Evolutionary conservation across 805 yeast genomes (phyloP).

Genomic region (Candida xyloterini): DNA sequence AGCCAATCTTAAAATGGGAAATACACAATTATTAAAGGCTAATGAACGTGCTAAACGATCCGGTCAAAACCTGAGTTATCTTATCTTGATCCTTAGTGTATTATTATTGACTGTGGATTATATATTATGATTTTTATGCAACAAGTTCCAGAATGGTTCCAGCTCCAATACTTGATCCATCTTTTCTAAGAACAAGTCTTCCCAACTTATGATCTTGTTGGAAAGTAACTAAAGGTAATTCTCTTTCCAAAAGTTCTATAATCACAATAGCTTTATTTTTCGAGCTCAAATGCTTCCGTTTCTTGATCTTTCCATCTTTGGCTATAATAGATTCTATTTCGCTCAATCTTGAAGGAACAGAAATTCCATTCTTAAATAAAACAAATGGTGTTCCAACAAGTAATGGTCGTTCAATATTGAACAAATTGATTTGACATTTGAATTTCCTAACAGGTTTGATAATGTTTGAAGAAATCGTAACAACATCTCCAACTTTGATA

Average conservation of each 20-base stretch:
- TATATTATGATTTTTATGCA: slow-evolving; percentile 28
- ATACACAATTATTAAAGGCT: slow-evolving; percentile 65
- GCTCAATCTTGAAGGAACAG: slow-evolving; percentile 64
- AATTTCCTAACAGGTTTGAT: slow-evolving; percentile 48
- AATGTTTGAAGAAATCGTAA: slow-evolving; percentile 32
- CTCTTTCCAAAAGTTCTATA: slow-evolving; percentile 46
- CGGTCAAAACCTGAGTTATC: slow-evolving; percentile 52
- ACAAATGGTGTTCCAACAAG: slow-evolving; percentile 77
- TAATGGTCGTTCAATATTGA: slow-evolving; percentile 68
- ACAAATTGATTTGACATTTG: slow-evolving; percentile 57
- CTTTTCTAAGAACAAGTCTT: slow-evolving; percentile 65
- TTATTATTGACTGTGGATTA: slow-evolving; percentile 55
- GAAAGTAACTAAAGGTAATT: slow-evolving; percentile 52
- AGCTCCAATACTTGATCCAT: slow-evolving; percentile 66
- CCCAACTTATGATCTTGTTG: slow-evolving; percentile 52
- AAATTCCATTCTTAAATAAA: slow-evolving; percentile 70
- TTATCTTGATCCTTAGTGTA: slow-evolving; percentile 55
- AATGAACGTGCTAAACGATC: slow-evolving; percentile 60
- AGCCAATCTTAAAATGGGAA: slow-evolving; percentile 66
- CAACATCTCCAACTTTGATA: slow-evolving; percentile 66
- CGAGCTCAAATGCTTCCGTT: slow-evolving; percentile 54
- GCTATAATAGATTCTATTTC: slow-evolving; percentile 38
- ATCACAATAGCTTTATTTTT: slow-evolving; percentile 59
- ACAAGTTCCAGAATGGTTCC: slow-evolving; percentile 26
- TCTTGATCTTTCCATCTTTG: slow-evolving; percentile 43